Evolutionary conservation across 2,329 filamentous ascomycete genomes (phyloP).

Genomic region (Xylariomycetidae sp.): DNA sequence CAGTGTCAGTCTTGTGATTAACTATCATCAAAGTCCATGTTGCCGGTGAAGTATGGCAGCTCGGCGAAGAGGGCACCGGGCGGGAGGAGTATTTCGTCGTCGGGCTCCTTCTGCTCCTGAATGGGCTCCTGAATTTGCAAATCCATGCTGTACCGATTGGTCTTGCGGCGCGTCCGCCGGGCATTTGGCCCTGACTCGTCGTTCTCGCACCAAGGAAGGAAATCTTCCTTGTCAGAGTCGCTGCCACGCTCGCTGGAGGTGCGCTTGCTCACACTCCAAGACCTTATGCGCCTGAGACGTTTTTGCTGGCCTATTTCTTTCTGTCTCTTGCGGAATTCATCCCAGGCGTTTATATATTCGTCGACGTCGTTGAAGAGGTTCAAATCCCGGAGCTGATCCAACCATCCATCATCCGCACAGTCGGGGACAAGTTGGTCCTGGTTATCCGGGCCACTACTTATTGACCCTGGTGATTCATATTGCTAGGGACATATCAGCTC

Average conservation of each 20-base stretch:
- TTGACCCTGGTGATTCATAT: no score
- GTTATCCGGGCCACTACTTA: no score
- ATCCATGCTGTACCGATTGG: slow-evolving; percentile 26
- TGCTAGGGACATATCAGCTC: no score
- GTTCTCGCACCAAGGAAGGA: slow-evolving; percentile 22
- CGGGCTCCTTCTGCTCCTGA: slow-evolving; percentile 28
- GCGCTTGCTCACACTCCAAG: slow-evolving; percentile 29
- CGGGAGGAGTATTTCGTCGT: no score
- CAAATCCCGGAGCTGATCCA: no score
- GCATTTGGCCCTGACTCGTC: slow-evolving; percentile 14
- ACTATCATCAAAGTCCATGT: slow-evolving; percentile 30
- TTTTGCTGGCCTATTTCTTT: slow-evolving; percentile 17
- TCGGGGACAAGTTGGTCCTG: no score
- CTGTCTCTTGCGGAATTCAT: slow-evolving; percentile 19
- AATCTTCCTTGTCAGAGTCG: slow-evolving; percentile 27
- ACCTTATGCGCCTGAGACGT: slow-evolving; percentile 25
- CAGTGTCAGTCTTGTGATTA: no score
- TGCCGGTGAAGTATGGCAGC: slow-evolving; percentile 27
- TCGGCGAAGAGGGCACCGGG: slow-evolving; percentile 25
- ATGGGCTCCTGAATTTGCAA: slow-evolving; percentile 26
- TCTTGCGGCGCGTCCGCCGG: slow-evolving; percentile 26
- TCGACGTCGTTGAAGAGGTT: slow-evolving; percentile 23
- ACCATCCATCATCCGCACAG: no score
- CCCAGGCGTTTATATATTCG: slow-evolving; percentile 18
- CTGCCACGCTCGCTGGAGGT: slow-evolving; percentile 30